phyloP scores from a whole-genome alignment of 1,284 basidiomycete species.

The Coniferiporia weirii region DNA sequence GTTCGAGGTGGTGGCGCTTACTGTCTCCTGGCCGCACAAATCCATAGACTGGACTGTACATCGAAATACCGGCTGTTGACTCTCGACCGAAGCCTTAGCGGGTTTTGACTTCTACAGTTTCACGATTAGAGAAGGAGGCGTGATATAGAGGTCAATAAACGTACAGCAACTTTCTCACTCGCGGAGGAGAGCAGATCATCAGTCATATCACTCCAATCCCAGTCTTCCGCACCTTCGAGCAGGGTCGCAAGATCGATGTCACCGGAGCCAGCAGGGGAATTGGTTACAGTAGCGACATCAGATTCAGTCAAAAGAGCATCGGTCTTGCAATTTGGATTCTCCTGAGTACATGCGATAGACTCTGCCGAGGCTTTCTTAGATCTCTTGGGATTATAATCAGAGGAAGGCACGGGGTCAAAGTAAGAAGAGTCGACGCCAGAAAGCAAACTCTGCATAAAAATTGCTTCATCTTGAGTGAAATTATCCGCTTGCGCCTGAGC shows the following conservation, averaged over 20 bases:
- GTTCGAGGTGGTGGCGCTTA: constrained; percentile 11
- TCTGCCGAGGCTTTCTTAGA: background rate
- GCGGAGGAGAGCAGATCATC: constrained; percentile 17
- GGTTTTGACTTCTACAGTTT: background rate
- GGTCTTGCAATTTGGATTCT: constrained; percentile 15
- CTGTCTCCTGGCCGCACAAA: background rate
- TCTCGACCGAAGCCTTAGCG: background rate
- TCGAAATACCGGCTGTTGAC: background rate
- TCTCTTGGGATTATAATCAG: constrained; percentile 29
- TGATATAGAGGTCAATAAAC: background rate
- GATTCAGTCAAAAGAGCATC: constrained; percentile 11
- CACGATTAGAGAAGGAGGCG: background rate
- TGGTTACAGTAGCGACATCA: constrained; percentile 19
- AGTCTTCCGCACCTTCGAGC: constrained; percentile 49
- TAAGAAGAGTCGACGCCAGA: constrained; percentile 41
- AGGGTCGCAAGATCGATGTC: constrained; percentile 38
- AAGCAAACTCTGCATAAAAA: constrained; percentile 44
- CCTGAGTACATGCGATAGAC: background rate
- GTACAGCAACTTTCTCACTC: background rate
- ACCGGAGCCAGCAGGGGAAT: constrained; percentile 10
- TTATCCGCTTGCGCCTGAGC: background rate
- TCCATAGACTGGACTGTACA: constrained; percentile 9
- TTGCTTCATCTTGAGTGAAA: constrained; percentile 27
- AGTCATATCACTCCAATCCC: constrained; percentile 50
- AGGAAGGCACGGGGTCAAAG: constrained; percentile 39